phyloP scores from a whole-genome alignment of 2,329 filamentous ascomycete species.

The Cryphonectria radicalis region DNA sequence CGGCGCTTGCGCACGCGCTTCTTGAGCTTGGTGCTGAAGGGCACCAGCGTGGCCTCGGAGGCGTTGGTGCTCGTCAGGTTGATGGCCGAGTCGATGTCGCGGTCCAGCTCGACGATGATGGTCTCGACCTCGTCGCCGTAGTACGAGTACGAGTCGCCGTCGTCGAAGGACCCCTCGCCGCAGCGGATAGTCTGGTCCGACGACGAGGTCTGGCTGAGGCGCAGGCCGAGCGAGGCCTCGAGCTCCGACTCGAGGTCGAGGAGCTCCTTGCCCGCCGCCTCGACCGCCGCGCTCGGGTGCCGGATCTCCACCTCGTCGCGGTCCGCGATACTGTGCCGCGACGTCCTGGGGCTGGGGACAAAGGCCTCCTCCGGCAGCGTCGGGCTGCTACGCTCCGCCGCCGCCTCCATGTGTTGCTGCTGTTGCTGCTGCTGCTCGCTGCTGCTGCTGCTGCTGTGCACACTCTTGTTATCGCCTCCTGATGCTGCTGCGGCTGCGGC shows the following conservation, averaged over 20 bases:
- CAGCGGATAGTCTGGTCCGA: slow-evolving; percentile 19
- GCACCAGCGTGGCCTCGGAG: slow-evolving; percentile 32
- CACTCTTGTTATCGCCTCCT: slow-evolving; percentile 20
- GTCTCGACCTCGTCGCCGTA: slow-evolving; percentile 25
- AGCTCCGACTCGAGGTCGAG: slow-evolving; percentile 47
- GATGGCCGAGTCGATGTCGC: slow-evolving; percentile 34
- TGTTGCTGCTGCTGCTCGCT: slow-evolving; percentile 28
- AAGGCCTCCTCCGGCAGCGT: slow-evolving; percentile 13
- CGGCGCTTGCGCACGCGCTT: slow-evolving; percentile 47
- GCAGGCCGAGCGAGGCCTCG: slow-evolving; percentile 29
- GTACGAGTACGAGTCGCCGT: slow-evolving; percentile 12
- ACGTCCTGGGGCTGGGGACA: background rate
- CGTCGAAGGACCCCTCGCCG: slow-evolving; percentile 9
- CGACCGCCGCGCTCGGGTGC: slow-evolving; percentile 49
- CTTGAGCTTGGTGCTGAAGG: slow-evolving; percentile 48
- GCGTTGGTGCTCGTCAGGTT: slow-evolving; percentile 31
- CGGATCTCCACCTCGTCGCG: slow-evolving; percentile 30
- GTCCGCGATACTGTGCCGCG: slow-evolving; percentile 20
- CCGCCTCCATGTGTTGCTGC: slow-evolving; percentile 10
- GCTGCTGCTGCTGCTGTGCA: slow-evolving; percentile 29
- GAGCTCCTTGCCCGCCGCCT: slow-evolving; percentile 57
- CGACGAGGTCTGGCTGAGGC: slow-evolving; percentile 20
- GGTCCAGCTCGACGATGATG: slow-evolving; percentile 33
- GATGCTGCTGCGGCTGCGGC: slow-evolving; percentile 15
- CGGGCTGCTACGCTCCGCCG: slow-evolving; percentile 4